Percentiles rank a stretch among this genome's conserved stretches.
Evolutionary conservation across 2,329 filamentous ascomycete species (phyloP).

Genomic region (Ceratocystis harringtonii): DNA sequence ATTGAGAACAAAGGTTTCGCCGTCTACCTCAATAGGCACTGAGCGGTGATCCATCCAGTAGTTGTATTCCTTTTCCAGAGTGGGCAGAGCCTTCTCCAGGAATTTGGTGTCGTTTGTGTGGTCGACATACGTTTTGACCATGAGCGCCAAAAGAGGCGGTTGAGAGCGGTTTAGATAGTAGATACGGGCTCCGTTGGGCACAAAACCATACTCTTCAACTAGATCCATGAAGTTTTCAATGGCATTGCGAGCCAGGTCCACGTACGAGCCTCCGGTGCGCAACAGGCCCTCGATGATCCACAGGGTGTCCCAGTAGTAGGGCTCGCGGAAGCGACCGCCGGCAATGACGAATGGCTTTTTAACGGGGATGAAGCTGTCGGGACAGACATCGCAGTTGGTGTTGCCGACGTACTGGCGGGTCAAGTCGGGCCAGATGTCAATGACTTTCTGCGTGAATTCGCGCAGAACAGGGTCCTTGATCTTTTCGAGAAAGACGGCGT

Average conservation of each 20-base stretch:
- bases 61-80: constrained; percentile 47
- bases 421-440: constrained; percentile 54
- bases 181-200: constrained; percentile 51
- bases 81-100: constrained; percentile 43
- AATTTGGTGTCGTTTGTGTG: constrained; percentile 47
- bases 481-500: constrained; percentile 42
- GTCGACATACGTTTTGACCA: constrained; percentile 49
- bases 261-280: constrained; percentile 48
- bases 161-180: constrained; percentile 57
- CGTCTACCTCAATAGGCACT: constrained; percentile 29
- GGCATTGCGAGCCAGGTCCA: constrained; percentile 47
- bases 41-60: constrained; percentile 50
- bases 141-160: constrained; percentile 49
- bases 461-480: constrained; percentile 43
- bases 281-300: constrained; percentile 53
- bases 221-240: constrained; percentile 57
- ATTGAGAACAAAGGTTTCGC: constrained; percentile 39
- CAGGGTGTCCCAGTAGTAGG: constrained; percentile 58
- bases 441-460: constrained; percentile 48
- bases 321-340: constrained; percentile 54
- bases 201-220: constrained; percentile 47
- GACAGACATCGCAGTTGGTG: constrained; percentile 42
- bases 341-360: constrained; percentile 56
- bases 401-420: constrained; percentile 42
- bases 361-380: constrained; percentile 49